Conservation (phyloP, 176 grass and related monocot species). For the maize (Zea mays) region Zm-B73-REFERENCE-NAM-5.0 NC_050105.1:121719501-121720000, state of each 20-base stretch:
- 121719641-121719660: not conserved
- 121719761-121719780: constrained; percentile 16
- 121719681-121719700: not conserved
- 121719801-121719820: not conserved
- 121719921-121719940: constrained; percentile 47
- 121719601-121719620: not conserved
- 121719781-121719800: no score
- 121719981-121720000: constrained; percentile 81
- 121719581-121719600: not conserved
- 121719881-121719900: constrained; percentile 66
- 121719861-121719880: constrained; percentile 63
- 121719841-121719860: constrained; percentile 72
- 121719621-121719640: no score
- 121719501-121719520: no score
- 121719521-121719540: no score
- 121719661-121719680: not conserved
- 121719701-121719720: no score
- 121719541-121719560: not conserved
- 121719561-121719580: not conserved
- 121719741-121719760: constrained; percentile 6
- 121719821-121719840: constrained; percentile 47
- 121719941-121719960: constrained; percentile 57
- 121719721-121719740: not conserved
- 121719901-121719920: constrained; percentile 80
- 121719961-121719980: constrained; percentile 64